These are phyloP conservation scores for Datisca glomerata DNA, from an alignment of 306 rosid genomes.

Conservation along the genomic window DNA sequence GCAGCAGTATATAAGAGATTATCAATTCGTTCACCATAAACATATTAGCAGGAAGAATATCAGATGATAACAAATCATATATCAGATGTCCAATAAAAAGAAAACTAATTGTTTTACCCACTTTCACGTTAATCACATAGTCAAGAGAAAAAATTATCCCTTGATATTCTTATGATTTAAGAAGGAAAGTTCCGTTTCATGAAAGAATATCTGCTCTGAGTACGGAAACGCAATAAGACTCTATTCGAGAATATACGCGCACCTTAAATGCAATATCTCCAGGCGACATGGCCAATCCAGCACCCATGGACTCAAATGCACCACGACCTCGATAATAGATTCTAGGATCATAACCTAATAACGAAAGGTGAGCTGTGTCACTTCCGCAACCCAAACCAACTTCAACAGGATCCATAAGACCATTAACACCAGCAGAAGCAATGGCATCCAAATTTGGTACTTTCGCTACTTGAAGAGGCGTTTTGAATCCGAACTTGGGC, in stretches of 20 bases:
- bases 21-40: no score
- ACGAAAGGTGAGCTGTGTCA: slow-evolving; percentile 96
- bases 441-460: slow-evolving; percentile 70
- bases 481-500: slow-evolving; percentile 64
- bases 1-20: no score
- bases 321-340: slow-evolving; percentile 91
- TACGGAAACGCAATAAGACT: no score
- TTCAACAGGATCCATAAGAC: slow-evolving; percentile 96
- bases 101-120: no score
- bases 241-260: no score
- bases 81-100: no score
- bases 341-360: slow-evolving; percentile 82
- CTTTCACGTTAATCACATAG: background rate
- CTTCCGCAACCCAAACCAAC: slow-evolving; percentile 97
- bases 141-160: no score
- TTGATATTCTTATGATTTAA: no score
- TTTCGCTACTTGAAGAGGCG: slow-evolving; percentile 85
- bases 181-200: no score
- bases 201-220: no score
- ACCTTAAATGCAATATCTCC: slow-evolving; percentile 98
- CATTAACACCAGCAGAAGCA: slow-evolving; percentile 86
- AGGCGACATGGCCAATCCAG: slow-evolving; percentile 96
- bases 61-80: no score
- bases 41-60: background rate
- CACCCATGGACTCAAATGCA: slow-evolving; percentile 98